phyloP scores from a whole-genome alignment of 306 rosid species.

The Vachellia collinsii region DNA sequence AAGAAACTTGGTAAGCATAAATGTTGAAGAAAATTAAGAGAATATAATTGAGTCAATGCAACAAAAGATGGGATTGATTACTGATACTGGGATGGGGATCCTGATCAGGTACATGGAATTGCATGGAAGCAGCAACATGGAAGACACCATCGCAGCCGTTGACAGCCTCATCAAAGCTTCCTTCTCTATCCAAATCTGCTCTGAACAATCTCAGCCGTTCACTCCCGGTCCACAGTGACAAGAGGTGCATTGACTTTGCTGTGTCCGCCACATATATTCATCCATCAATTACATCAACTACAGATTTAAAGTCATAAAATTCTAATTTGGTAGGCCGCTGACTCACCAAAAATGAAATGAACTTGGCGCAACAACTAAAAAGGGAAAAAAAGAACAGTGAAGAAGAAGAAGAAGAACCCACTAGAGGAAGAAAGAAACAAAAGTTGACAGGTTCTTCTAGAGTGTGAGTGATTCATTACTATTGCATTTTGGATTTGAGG shows the following conservation, averaged over 20 bases:
- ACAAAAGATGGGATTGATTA: conserved; percentile 9
- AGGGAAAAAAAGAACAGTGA: not conserved
- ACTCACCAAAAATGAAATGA: not conserved
- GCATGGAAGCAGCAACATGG: conserved; percentile 69
- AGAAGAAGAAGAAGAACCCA: not conserved
- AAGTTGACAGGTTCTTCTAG: not conserved
- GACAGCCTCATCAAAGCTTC: conserved; percentile 65
- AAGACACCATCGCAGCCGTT: conserved; percentile 61
- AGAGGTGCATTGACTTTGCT: conserved; percentile 54
- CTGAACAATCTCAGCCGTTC: conserved; percentile 53
- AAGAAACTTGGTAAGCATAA: not conserved
- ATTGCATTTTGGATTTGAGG: not conserved
- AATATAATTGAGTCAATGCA: not conserved
- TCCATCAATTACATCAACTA: not conserved
- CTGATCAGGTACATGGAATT: conserved; percentile 31
- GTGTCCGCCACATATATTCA: conserved; percentile 3
- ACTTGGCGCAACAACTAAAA: not conserved
- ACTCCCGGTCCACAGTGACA: conserved; percentile 41
- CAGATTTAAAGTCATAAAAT: not conserved
- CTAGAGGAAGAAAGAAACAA: not conserved
- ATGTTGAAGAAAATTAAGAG: not conserved
- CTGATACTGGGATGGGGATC: conserved; percentile 39
- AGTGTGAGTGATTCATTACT: not conserved
- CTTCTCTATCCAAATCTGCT: conserved; percentile 58
- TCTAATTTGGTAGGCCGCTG: not conserved